Percentiles rank a stretch among this genome's conserved stretches.
These are phyloP conservation scores for Isabelozyma gotoi DNA, from an alignment of 805 yeast genomes.

Conservation along the genomic window DNA sequence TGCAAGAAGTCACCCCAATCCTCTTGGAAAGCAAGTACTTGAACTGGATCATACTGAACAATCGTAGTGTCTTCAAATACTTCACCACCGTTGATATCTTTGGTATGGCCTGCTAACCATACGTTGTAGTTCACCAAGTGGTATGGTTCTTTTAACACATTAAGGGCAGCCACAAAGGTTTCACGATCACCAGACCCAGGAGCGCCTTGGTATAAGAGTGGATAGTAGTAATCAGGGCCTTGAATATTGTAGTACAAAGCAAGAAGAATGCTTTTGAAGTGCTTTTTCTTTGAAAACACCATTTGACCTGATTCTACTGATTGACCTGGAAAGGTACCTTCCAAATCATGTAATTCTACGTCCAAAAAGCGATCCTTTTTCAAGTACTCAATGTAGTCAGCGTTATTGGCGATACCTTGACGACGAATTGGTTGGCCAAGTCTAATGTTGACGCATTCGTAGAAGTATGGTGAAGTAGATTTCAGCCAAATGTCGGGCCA, in stretches of 20 bases:
- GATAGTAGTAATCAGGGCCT: constrained; percentile 21
- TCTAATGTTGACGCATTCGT: constrained; percentile 20
- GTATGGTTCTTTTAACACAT: constrained; percentile 25
- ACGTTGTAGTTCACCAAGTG: constrained; percentile 12
- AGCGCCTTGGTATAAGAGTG: constrained; percentile 26
- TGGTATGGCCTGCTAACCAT: constrained; percentile 7
- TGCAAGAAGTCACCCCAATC: constrained; percentile 19
- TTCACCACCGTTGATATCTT: constrained; percentile 9
- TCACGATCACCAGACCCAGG: constrained; percentile 27
- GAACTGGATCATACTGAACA: constrained; percentile 20
- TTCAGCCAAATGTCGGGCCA: constrained; percentile 30
- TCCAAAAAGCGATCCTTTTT: constrained; percentile 7
- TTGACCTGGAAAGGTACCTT: constrained; percentile 17
- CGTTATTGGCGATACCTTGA: constrained; percentile 22
- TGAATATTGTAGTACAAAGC: constrained; percentile 26
- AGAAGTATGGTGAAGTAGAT: constrained; percentile 19
- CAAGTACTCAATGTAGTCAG: constrained; percentile 12
- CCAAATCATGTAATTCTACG: constrained; percentile 22
- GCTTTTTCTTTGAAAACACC: constrained; percentile 26
- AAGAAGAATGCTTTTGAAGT: constrained; percentile 20
- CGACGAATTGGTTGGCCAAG: constrained; percentile 20
- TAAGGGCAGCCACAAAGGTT: constrained; percentile 28
- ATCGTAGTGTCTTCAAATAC: constrained; percentile 11
- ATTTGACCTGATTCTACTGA: constrained; percentile 28
- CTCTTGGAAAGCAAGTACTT: constrained; percentile 9